Percentiles rank a stretch among this genome's conserved stretches.
phyloP scores from a whole-genome alignment of 75 land plant species.

The Cunninghamia lanceolata region DNA sequence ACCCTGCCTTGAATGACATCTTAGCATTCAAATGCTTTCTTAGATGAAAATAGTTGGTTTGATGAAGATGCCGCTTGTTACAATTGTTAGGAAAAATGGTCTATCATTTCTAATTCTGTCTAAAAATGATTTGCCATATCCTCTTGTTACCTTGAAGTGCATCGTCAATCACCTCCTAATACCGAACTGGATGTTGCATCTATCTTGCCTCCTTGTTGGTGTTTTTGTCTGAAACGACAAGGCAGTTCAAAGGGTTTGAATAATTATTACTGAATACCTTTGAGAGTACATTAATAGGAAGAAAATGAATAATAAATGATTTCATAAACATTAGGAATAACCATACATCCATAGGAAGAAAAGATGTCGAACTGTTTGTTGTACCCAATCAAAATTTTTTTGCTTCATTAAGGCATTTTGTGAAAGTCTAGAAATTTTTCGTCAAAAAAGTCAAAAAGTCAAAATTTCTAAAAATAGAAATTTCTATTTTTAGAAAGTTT shows the following conservation, averaged over 20 bases:
- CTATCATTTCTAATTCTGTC: not conserved
- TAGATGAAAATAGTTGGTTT: not conserved
- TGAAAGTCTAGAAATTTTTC: too few relatives aligned
- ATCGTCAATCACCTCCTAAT: not conserved
- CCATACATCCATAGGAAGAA: not conserved
- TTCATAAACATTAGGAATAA: not conserved
- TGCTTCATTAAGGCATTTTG: too few relatives aligned
- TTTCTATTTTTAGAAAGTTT: too few relatives aligned
- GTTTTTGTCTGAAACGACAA: not conserved
- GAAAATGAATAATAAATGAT: not conserved
- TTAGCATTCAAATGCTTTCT: too few relatives aligned
- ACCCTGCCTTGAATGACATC: too few relatives aligned
- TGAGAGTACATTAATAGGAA: not conserved
- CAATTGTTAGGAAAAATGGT: too few relatives aligned
- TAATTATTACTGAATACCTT: not conserved
- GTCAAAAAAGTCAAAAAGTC: too few relatives aligned
- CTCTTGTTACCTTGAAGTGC: not conserved
- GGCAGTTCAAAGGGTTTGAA: not conserved
- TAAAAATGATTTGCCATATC: not conserved
- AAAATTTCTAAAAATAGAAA: too few relatives aligned
- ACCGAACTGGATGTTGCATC: not conserved
- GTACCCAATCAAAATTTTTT: too few relatives aligned
- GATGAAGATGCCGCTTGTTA: not conserved
- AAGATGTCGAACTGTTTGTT: not conserved
- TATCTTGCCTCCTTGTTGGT: not conserved